Percentiles rank a stretch among this genome's conserved stretches.
Evolutionary conservation across 192 early-diverging fungal genomes (phyloP).

Genomic region (Coemansia sp.): DNA sequence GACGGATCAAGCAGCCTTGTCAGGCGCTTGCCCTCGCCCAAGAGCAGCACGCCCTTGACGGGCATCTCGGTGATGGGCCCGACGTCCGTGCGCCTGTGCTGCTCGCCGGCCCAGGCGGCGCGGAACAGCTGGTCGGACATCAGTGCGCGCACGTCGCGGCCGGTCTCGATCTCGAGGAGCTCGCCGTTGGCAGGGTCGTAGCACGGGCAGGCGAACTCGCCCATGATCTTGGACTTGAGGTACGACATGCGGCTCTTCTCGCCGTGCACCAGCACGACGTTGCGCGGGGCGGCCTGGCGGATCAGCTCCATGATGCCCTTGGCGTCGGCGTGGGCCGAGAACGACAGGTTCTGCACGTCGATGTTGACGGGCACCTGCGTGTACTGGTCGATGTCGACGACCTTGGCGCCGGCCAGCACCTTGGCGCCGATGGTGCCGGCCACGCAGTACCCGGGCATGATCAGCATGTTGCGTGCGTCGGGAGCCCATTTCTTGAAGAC

Average conservation of each 20-base stretch:
- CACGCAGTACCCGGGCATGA: slow-evolving; percentile 97
- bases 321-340: slow-evolving; percentile 96
- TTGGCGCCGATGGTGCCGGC: slow-evolving; percentile 94
- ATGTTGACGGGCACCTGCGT: slow-evolving; percentile 78
- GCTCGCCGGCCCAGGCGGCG: slow-evolving; percentile 37
- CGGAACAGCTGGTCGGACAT: slow-evolving; percentile 46
- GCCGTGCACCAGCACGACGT: slow-evolving; percentile 94
- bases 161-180: slow-evolving; percentile 66
- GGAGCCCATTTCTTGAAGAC: slow-evolving; percentile 96
- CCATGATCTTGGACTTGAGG: slow-evolving; percentile 75
- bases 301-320: slow-evolving; percentile 98
- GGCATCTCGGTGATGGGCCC: slow-evolving; percentile 37
- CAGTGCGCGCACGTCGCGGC: slow-evolving; percentile 60
- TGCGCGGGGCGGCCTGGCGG: slow-evolving; percentile 79
- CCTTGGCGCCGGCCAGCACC: slow-evolving; percentile 85
- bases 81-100: slow-evolving; percentile 18
- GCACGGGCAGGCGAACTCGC: slow-evolving; percentile 79
- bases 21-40: slow-evolving; percentile 34
- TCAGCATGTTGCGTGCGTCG: slow-evolving; percentile 91
- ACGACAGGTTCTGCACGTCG: slow-evolving; percentile 92
- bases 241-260: slow-evolving; percentile 87
- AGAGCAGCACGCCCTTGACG: slow-evolving; percentile 38
- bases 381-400: slow-evolving; percentile 78
- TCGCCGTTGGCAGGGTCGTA: slow-evolving; percentile 89
- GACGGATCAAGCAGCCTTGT: slow-evolving; percentile 42